A percentile compares a stretch with the other conserved stretches of the same genome.
phyloP scores from a whole-genome alignment of 1,284 basidiomycete species.

The Ceratobasidium sp. region DNA sequence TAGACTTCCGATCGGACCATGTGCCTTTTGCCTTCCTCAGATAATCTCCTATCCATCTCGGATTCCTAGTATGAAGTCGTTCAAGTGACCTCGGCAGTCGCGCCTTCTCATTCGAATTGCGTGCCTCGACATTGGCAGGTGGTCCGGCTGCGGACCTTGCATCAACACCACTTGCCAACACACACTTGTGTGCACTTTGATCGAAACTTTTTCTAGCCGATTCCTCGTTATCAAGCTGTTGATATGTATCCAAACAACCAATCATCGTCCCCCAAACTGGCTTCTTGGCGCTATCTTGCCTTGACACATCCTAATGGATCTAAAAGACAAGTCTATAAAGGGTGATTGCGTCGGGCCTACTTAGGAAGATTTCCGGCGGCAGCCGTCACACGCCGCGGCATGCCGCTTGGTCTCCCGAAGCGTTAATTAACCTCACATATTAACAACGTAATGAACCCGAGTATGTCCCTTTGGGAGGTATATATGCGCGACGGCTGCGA shows the following conservation, averaged over 20 bases:
- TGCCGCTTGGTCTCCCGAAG: too few relatives aligned
- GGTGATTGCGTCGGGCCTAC: conserved; percentile 13
- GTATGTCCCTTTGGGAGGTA: conserved; percentile 3
- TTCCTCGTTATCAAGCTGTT: neutral
- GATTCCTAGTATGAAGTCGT: too few relatives aligned
- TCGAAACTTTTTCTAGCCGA: neutral
- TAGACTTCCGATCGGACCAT: too few relatives aligned
- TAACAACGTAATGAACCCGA: neutral
- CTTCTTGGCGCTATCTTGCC: neutral
- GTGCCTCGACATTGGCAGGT: neutral
- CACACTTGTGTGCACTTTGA: neutral
- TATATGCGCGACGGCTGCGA: neutral
- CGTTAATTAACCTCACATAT: neutral
- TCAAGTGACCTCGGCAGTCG: conserved; percentile 10
- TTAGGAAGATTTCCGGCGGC: conserved; percentile 28
- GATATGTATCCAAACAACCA: neutral
- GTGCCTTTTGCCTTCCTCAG: neutral
- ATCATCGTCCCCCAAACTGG: neutral
- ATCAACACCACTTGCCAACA: neutral
- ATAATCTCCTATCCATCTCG: too few relatives aligned
- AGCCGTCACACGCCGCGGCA: neutral
- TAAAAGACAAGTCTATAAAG: neutral
- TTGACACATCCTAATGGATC: neutral
- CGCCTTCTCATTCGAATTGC: neutral
- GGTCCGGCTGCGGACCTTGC: neutral